Evolutionary conservation across 1,284 basidiomycete species (phyloP).

Genomic region (Apiotrichum gracile): DNA sequence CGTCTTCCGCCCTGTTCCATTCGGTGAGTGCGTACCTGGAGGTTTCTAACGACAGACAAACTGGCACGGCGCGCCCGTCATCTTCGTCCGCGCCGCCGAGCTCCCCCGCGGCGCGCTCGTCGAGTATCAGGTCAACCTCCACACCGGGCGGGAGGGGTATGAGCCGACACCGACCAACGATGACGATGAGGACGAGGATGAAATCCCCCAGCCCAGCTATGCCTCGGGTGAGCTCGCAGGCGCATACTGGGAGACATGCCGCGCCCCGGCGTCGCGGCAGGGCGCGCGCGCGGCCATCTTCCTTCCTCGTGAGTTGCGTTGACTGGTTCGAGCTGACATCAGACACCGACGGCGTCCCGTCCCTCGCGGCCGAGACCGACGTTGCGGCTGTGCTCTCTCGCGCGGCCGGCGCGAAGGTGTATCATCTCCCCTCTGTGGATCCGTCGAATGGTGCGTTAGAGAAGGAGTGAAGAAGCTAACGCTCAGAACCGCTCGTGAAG

Average conservation of each 20-base stretch:
- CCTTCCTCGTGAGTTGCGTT: conserved; percentile 15
- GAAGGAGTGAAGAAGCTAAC: background rate
- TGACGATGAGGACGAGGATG: conserved; percentile 23
- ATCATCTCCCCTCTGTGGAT: conserved; percentile 13
- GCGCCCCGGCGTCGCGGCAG: conserved; percentile 3
- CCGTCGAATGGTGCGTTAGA: background rate
- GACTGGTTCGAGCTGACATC: background rate
- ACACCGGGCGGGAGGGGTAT: conserved; percentile 34
- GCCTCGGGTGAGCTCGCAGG: background rate
- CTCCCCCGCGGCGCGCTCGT: conserved; percentile 67
- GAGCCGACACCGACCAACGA: conserved; percentile 5
- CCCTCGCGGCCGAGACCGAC: background rate
- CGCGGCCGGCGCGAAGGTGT: conserved; percentile 21
- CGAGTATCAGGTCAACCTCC: conserved; percentile 50
- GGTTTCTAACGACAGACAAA: conserved; percentile 25
- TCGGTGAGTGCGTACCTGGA: background rate
- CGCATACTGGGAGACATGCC: conserved; percentile 23
- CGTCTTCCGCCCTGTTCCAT: no score
- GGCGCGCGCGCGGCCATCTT: conserved; percentile 25
- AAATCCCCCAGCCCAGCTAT: conserved; percentile 8
- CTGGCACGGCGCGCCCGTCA: conserved; percentile 49
- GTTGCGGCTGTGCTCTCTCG: conserved; percentile 8
- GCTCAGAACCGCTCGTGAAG: conserved; percentile 1
- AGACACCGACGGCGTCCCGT: background rate
- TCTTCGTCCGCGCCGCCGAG: conserved; percentile 63